A percentile compares a stretch with the other conserved stretches of the same genome.
These are phyloP conservation scores for Claviceps pazoutovae DNA, from an alignment of 2,329 filamentous ascomycete genomes.

Conservation along the genomic window DNA sequence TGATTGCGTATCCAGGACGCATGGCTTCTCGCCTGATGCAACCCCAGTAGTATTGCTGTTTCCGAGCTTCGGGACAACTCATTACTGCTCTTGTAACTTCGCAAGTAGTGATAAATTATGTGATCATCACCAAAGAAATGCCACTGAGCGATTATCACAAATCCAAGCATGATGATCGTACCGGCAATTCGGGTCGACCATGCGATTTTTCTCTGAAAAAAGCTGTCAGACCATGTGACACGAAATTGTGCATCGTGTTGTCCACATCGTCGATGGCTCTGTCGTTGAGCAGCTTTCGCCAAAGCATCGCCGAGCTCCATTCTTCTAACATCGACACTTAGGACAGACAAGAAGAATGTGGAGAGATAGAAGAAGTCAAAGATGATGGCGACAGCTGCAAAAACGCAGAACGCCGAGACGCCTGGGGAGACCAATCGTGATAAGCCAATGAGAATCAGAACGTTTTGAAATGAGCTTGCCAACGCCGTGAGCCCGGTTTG, in stretches of 20 bases:
- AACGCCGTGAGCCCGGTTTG: slow-evolving; percentile 58
- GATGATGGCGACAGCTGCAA: slow-evolving; percentile 58
- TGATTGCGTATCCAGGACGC: slow-evolving; percentile 64
- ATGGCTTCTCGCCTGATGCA: slow-evolving; percentile 64
- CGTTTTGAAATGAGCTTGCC: slow-evolving; percentile 53
- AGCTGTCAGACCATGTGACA: slow-evolving; percentile 39
- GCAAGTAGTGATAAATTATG: slow-evolving; percentile 17
- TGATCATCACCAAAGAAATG: slow-evolving; percentile 57
- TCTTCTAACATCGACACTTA: slow-evolving; percentile 65
- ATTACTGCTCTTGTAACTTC: slow-evolving; percentile 10
- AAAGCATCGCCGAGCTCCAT: slow-evolving; percentile 64
- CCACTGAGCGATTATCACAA: slow-evolving; percentile 61
- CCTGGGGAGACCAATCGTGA: slow-evolving; percentile 54
- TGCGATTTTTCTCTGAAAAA: slow-evolving; percentile 51
- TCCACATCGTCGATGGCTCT: slow-evolving; percentile 15
- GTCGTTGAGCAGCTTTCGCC: slow-evolving; percentile 36
- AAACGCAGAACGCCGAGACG: slow-evolving; percentile 62
- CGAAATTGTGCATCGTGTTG: slow-evolving; percentile 12
- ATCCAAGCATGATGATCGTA: slow-evolving; percentile 57
- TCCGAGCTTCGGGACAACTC: slow-evolving; percentile 18
- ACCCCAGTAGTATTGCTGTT: slow-evolving; percentile 35
- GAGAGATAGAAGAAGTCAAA: slow-evolving; percentile 69
- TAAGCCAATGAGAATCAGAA: slow-evolving; percentile 50
- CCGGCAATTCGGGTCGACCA: slow-evolving; percentile 63
- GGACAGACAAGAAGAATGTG: slow-evolving; percentile 66